Evolutionary conservation across 176 grass and related monocot species (phyloP), one percentile per base, ranked within the genome.

Genomic region (Panicum miliaceum): DNA sequence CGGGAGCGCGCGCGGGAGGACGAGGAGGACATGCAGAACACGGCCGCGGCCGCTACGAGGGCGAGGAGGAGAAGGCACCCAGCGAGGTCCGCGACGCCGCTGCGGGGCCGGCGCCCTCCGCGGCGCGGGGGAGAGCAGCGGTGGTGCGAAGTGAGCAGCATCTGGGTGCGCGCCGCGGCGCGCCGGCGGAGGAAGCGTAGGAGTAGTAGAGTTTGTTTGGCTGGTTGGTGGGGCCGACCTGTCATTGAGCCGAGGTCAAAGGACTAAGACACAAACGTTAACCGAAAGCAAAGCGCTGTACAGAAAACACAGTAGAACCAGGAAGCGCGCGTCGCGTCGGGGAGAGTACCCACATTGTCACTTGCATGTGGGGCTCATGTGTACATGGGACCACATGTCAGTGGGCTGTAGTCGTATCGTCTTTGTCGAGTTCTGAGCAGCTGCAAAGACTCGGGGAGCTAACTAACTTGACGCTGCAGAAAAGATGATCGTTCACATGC

Each of bases 21-120:
- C 20, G 56, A 41, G 76, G 59, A 14, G 22, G 72, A 67, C 12
- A 38, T 68, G 43, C 71, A 85, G 37, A 91, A 20, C 63, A 56
- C 46, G 8, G 75, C 56, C 2, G 59, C 70, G 13, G 64, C 76
- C 50, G 59, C 12, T 73, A 73, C 16, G 75, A 95, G 73, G 67
- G n/a, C 32, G 48, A 85, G 32, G 8, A 84, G 37, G 78, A 79
- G 6, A 27, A 89, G 23, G 47, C 68, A 69, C 23, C 81, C 81
- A 12, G 26, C 63, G 32, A 73, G 36, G 5, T 18, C 69, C 18
- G 15, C 23, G 75, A n/a, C 68, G 13, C 25, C 23, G 15, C 12
- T 19, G 46, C 63, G 78, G 9, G 18, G n/a, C 29, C 23, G 64
- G 46, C 4, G 16, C 32, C 78, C 13, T 16, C 73, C 12, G 12